Evolutionary conservation across 148 eudicot species (phyloP), one percentile per base, ranked within the genome.

Genomic region (Agrostemma githago): DNA sequence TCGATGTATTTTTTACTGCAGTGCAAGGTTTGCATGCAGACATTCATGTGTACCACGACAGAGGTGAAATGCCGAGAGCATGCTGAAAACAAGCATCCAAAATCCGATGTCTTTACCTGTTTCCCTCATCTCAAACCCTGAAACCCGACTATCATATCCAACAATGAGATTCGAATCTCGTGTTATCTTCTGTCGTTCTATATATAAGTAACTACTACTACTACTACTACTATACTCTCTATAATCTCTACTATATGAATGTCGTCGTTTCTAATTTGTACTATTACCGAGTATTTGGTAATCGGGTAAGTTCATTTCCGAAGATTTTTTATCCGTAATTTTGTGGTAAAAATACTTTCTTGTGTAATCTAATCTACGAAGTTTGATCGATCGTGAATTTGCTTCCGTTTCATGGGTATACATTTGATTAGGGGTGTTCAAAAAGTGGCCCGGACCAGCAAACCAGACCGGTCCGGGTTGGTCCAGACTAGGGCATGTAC

Each of bases 1-100:
- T 17, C 46, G 48, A 16, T 60, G 68, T 61, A 6, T 61, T 26
- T 8, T 40, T 19, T 39, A 71, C 53, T 80, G 89, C 92, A 91
- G 97, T 91, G 97, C 88, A 91, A 91, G 85, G 90, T 89, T 26
- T 91, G 97, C 82, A 91, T 91, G 97, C 97, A 91, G 80, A 91
- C 97, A 53, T 91, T 91, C 72, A 89, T 91, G 17, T 91, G 97
- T 78, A 91, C 97, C 7, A 91, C 97, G 39, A 73, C 97, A 15
- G 97, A 91, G 81, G 97, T 89, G 79, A 89, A 91, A 75, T 91
- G 97, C 84, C 84, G 82, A 80, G 94, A 91, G 79, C 94, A 91
- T 78, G 97, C 97, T 5, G 97, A 91, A 81, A 89, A 88, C 3
- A 91, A 88, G 72, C 97, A 91, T 68, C 97, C 94, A 1, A 91